Evolutionary conservation across 2,329 filamentous ascomycete species (phyloP), one percentile per base, ranked within the genome.

Genomic region (Thielaviopsis punctulata): DNA sequence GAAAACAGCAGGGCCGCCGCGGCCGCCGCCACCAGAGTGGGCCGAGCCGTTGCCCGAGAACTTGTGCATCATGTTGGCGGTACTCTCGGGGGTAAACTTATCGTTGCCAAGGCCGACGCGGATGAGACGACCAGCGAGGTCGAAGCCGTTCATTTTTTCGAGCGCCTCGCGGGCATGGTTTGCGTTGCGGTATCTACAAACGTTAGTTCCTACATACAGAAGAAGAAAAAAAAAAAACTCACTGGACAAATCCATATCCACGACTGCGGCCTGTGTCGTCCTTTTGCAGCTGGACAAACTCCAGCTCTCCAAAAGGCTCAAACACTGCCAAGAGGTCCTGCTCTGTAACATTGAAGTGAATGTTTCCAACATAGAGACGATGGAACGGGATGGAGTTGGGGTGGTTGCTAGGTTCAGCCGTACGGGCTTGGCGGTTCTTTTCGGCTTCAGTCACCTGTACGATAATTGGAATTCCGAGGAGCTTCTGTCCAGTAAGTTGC

Each of bases 141-240:
- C 92, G 71, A 96, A 98, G 58, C 90, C 89, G 69, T 98, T 98
- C 90, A 98, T 95, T 70, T 95, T 95, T 68, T 95, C 88, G 58
- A 98, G 74, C 56, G 92, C 93, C 66, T 95, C 86, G 64, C 90
- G 86, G 63, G 92, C 92, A 68, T 95, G 82, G 58, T 80, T 79
- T 55, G 90, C 88, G 63, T 96, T 86, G 62, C 84, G 82, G 68
- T 93, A 95, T 64, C 88, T 95, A 56, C 8, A n/a, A 47, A 12
- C 18, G 62, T 75, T 61, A 75, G 69, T 54, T 8, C 19, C 49
- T 24, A 48, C 13, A 10, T 46, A 44, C 27, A 36, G 22, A 18
- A 48, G 6, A 9, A 5, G 25, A 24, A 51, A 21, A 48, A 13
- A 21, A 30, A 10, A 39, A 39, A 3, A 81, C 88, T 67, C 76